Evolutionary conservation across 2,329 filamentous ascomycete species (phyloP), one percentile per base, ranked within the genome.

Genomic region (Stemphylium beticola): DNA sequence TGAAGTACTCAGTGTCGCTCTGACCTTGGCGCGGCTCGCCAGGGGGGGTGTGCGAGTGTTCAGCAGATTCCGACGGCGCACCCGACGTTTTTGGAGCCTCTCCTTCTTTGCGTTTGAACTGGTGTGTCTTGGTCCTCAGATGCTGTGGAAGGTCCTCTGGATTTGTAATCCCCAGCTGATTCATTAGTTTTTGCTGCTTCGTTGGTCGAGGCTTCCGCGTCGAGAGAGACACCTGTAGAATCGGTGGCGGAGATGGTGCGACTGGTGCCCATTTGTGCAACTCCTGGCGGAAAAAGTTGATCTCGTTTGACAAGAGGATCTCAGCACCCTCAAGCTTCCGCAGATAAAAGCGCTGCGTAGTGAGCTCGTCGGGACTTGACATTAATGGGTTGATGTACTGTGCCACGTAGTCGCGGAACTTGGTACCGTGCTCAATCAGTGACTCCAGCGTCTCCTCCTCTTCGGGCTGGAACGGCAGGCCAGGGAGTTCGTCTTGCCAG

Each of bases 321-420:
- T 99, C 95, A 1, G 95, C 93, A 2, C 95, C 95, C 77, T 99
- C 95, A 49, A 99, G 92, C 78, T 99, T 99, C 53, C 95, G 90
- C 36, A 99, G 81, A 67, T 96, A 98, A 76, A 99, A 99, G 5
- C 96, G 87, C 74, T 97, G 89, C 0, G 90, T 93, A 49, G 92
- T 90, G 8, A 92, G 88, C 72, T 98, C 93, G 37, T 93, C 91
- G 10, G 90, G 87, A 0, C 90, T 96, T 0, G 88, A 88, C 71
- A 92, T 85, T 18, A 92, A 79, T 2, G 90, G 89, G 68, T 92
- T 95, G 73, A 93, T 93, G 71, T 91, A 93, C 4, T 85, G 83
- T 11, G 86, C 82, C 49, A 99, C 87, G 67, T 92, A 93, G 29
- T 90, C 87, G 41, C 93, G 87, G 78, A 98, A 99, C 2, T 85